Evolutionary conservation across 441 rosid species (phyloP).

Genomic region (Euphorbia corollata): DNA sequence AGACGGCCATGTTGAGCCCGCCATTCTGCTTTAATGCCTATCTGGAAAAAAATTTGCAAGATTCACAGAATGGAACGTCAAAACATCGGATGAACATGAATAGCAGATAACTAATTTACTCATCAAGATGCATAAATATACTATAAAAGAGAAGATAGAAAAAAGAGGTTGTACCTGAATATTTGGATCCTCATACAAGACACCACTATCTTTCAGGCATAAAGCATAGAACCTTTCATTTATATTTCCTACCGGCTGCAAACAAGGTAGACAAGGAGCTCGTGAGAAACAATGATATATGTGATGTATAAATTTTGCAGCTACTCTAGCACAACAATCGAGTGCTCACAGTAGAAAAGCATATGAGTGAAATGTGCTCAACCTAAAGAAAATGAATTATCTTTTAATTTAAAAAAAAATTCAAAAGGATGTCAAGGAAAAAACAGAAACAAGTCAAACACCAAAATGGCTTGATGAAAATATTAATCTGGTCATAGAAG

Average conservation of each 20-base stretch:
- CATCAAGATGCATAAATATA: no score
- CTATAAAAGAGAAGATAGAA: background rate
- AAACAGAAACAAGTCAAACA: no score
- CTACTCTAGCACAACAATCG: background rate
- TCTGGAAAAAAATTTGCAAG: slow-evolving; percentile 36
- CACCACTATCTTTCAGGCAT: slow-evolving; percentile 96
- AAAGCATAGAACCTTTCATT: slow-evolving; percentile 84
- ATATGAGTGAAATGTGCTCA: no score
- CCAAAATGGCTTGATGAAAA: no score
- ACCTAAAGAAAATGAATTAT: no score
- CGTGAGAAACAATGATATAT: slow-evolving; percentile 14
- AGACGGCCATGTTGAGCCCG: slow-evolving; percentile 86
- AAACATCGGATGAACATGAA: slow-evolving; percentile 3
- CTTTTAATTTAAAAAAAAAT: no score
- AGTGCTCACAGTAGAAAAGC: no score
- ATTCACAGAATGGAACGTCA: slow-evolving; percentile 17
- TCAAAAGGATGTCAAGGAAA: no score
- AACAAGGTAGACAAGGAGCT: slow-evolving; percentile 11
- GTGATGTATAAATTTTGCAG: background rate
- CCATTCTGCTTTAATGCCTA: slow-evolving; percentile 98
- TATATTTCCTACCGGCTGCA: slow-evolving; percentile 83
- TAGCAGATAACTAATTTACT: background rate
- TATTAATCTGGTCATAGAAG: background rate
- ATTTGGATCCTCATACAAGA: slow-evolving; percentile 85
- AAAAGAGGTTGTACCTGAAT: slow-evolving; percentile 59